Percentiles rank a stretch among this genome's conserved stretches.
Evolutionary conservation across 495 filamentous ascomycete species (phyloP).

Genomic region (Talaromyces trachyspermus): DNA sequence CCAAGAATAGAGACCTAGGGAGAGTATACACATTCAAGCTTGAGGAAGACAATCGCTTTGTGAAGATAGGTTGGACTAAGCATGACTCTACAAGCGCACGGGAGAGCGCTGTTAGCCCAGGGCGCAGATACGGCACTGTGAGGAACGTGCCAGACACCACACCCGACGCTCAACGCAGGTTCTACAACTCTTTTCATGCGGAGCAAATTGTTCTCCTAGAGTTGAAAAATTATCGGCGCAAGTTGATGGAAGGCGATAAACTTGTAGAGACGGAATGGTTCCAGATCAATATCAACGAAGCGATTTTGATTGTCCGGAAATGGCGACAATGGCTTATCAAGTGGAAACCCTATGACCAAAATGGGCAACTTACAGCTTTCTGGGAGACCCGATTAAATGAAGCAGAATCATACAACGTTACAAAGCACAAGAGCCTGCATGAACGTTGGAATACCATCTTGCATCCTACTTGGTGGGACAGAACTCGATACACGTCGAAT

Average conservation of each 20-base stretch:
- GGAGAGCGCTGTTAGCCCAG: neutral
- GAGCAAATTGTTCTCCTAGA: neutral
- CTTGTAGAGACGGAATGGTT: conserved; percentile 1
- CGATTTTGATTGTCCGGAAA: neutral
- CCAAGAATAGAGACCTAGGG: neutral
- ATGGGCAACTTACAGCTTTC: neutral
- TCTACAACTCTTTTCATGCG: neutral
- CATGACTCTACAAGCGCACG: neutral
- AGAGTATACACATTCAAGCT: neutral
- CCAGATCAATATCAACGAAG: neutral
- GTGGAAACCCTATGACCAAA: neutral
- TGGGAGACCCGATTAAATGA: neutral
- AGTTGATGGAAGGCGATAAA: neutral
- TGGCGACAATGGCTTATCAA: conserved; percentile 1
- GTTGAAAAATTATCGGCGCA: neutral
- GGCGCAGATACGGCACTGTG: neutral
- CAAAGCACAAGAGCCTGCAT: neutral
- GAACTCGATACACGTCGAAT: neutral
- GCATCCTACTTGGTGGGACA: neutral
- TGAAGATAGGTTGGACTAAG: neutral
- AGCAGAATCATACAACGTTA: neutral
- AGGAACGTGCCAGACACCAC: neutral
- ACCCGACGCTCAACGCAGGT: neutral
- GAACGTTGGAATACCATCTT: neutral
- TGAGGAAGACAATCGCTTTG: neutral